Conservation (phyloP, 352 stramenopile species). For the Globisporangium megalacanthum region DNA sequence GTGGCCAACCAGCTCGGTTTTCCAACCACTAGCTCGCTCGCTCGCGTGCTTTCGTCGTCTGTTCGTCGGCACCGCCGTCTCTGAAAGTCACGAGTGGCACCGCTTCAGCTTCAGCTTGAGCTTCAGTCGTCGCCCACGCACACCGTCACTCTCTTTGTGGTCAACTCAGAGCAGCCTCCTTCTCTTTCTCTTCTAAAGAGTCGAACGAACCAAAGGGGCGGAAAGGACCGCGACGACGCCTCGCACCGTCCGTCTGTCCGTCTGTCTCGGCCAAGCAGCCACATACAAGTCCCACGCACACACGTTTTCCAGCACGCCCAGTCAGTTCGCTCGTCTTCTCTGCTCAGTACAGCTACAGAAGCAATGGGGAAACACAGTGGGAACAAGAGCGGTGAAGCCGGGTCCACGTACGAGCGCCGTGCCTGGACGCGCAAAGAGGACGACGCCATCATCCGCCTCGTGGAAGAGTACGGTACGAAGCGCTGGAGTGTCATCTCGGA, state of each 20-base stretch:
- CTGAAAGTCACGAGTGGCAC: too few species aligned
- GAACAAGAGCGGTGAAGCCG: conserved; percentile 29
- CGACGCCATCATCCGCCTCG: conserved; percentile 77
- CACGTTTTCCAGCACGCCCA: background rate
- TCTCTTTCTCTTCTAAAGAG: too few species aligned
- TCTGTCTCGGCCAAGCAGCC: conserved; percentile 1
- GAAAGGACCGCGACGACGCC: background rate
- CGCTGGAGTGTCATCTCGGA: conserved; percentile 86
- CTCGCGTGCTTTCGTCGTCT: too few species aligned
- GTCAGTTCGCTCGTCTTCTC: background rate
- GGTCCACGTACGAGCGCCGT: conserved; percentile 76
- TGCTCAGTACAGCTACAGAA: too few species aligned
- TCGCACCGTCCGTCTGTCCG: background rate
- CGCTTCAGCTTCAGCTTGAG: too few species aligned
- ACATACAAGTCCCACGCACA: background rate
- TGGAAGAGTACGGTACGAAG: conserved; percentile 85
- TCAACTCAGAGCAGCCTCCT: background rate
- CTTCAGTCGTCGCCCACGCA: too few species aligned
- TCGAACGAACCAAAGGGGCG: background rate
- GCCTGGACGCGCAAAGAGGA: conserved; percentile 85
- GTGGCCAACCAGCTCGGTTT: too few species aligned
- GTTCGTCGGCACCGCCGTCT: too few species aligned
- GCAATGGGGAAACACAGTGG: conserved; percentile 48
- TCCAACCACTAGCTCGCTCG: too few species aligned
- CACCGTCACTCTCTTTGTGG: background rate